Conservation (phyloP, 768 basidiomycete species). For the Tulasnella sp. region DNA sequence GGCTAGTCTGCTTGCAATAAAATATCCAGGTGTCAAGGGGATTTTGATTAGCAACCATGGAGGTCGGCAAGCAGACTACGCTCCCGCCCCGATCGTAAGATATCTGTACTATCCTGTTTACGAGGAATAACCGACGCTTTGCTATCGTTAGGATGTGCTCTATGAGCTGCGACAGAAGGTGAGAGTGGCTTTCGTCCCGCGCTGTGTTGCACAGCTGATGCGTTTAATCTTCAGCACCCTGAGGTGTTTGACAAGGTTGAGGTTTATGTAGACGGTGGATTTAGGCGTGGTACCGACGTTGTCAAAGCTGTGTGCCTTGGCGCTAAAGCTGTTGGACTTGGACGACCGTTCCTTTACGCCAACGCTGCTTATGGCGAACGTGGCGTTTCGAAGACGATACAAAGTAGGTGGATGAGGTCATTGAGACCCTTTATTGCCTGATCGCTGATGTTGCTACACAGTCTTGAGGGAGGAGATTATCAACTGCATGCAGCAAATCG, state of each 20-base stretch:
- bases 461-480: slow-evolving; percentile 19
- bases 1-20: slow-evolving; percentile 48
- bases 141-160: neutral
- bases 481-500: slow-evolving; percentile 19
- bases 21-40: slow-evolving; percentile 70
- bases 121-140: neutral
- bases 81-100: slow-evolving; percentile 15
- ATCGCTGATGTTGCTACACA: slow-evolving; percentile 23
- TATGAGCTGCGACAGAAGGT: slow-evolving; percentile 12
- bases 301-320: slow-evolving; percentile 44
- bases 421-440: slow-evolving; percentile 25
- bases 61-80: slow-evolving; percentile 41
- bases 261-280: slow-evolving; percentile 42
- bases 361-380: slow-evolving; percentile 35
- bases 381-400: slow-evolving; percentile 26
- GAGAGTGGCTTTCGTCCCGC: neutral
- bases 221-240: slow-evolving; percentile 24
- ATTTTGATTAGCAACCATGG: slow-evolving; percentile 91
- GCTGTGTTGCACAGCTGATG: neutral
- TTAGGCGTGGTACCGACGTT: slow-evolving; percentile 42
- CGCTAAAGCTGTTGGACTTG: slow-evolving; percentile 78
- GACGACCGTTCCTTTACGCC: slow-evolving; percentile 75
- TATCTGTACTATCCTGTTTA: neutral
- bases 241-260: slow-evolving; percentile 37
- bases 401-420: slow-evolving; percentile 22